Percentiles rank a stretch among this genome's conserved stretches.
Conservation (phyloP, 1,284 basidiomycete species). For the Ceraceosorus guamensis region DNA sequence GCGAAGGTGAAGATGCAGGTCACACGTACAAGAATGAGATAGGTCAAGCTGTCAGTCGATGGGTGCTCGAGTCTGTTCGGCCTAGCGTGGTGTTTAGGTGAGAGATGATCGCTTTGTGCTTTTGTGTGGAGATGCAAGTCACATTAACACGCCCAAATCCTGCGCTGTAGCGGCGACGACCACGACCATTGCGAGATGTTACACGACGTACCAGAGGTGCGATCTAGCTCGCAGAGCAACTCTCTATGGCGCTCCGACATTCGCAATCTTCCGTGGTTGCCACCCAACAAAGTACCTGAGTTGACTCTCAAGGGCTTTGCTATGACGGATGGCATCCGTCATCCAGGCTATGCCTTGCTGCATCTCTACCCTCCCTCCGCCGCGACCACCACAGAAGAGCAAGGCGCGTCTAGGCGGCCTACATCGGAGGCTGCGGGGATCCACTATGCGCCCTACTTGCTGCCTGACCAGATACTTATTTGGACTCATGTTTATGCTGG, state of each 20-base stretch:
- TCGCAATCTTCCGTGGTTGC: background rate
- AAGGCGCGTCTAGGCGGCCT: too few species aligned
- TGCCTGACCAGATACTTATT: constrained; percentile 35
- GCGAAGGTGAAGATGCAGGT: constrained; percentile 25
- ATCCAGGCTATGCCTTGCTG: constrained; percentile 34
- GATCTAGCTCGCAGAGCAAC: background rate
- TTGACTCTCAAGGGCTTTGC: constrained; percentile 38
- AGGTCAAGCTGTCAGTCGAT: constrained; percentile 16
- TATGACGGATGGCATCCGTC: constrained; percentile 33
- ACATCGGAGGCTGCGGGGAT: too few species aligned
- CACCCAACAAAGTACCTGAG: constrained; percentile 16
- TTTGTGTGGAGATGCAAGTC: too few species aligned
- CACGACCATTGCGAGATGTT: constrained; percentile 40
- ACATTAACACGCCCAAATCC: background rate
- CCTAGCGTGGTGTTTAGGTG: constrained; percentile 27
- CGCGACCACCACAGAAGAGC: too few species aligned
- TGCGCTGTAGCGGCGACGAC: constrained; percentile 23
- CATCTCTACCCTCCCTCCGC: constrained; percentile 11
- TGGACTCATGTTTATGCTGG: constrained; percentile 28
- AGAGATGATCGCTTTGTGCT: background rate
- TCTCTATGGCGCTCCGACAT: background rate
- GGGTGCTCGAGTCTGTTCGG: constrained; percentile 22
- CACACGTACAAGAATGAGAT: constrained; percentile 38
- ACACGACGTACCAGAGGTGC: too few species aligned
- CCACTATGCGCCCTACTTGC: constrained; percentile 24